phyloP scores from a whole-genome alignment of 768 basidiomycete genomes.

The Gloeophyllum trabeum region DNA sequence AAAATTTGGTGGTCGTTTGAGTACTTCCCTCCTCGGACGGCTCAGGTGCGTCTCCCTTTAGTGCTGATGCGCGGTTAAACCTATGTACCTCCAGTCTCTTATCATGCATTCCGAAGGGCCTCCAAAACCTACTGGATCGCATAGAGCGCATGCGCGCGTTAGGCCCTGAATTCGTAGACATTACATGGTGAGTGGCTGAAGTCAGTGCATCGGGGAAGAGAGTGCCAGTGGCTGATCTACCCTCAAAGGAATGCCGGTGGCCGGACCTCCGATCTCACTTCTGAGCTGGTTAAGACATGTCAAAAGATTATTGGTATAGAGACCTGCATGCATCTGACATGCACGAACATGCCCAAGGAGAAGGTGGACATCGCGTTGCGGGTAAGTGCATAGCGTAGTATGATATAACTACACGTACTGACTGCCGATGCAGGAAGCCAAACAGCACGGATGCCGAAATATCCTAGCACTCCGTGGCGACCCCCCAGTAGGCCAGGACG shows the following conservation, averaged over 20 bases:
- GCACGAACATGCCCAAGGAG: slow-evolving; percentile 96
- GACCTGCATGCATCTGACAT: slow-evolving; percentile 98
- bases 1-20: slow-evolving; percentile 98
- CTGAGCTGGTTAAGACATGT: slow-evolving; percentile 90
- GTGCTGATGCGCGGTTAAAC: slow-evolving; percentile 1
- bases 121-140: slow-evolving; percentile 95
- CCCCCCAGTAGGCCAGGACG: slow-evolving; percentile 77
- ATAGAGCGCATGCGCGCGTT: slow-evolving; percentile 96
- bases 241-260: slow-evolving; percentile 91
- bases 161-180: slow-evolving; percentile 97
- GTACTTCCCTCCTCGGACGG: slow-evolving; percentile 93
- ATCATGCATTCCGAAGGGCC: slow-evolving; percentile 44
- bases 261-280: slow-evolving; percentile 87
- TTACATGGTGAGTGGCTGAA: slow-evolving; percentile 79
- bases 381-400: slow-evolving; percentile 35
- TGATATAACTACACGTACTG: slow-evolving; percentile 2
- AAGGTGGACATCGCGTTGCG: slow-evolving; percentile 87
- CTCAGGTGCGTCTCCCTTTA: slow-evolving; percentile 48
- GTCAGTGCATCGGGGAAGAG: slow-evolving; percentile 3
- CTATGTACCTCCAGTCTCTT: not conserved
- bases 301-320: slow-evolving; percentile 89
- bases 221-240: not conserved
- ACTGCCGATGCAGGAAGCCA: slow-evolving; percentile 60
- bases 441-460: slow-evolving; percentile 81
- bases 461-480: slow-evolving; percentile 91